Base-by-base conservation (phyloP, 805 yeast species). In the Kregervanrija delftensis region DNA sequence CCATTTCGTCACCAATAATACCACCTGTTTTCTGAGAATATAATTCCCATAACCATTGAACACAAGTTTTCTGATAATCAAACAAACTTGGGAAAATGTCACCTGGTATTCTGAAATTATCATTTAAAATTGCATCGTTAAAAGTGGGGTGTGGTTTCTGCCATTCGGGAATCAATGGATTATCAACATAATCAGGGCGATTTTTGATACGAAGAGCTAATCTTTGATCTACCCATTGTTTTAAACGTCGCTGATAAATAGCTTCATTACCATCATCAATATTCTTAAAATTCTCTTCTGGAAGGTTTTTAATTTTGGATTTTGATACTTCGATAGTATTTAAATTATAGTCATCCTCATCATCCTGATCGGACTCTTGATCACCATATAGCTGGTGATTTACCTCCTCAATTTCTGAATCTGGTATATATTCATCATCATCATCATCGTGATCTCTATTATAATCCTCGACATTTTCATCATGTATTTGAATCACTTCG, bases 1-100 rank as follows among this genome's bases (percentile, higher is more conserved):
- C 99, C 99, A 93, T 93, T 62, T 93, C 99, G 64, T 93, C 99
- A 22, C 98, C 97, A 35, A 93, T 74, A 16, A 93, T 93, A 0
- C 99, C 99, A 2, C 99, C 99, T 3, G 90, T 83, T 41, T 77
- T 79, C 61, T 93, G 98, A 15, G 79, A 73, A 56, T 86, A 83
- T n/a, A 93, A 68, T 58, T 93, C 99, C 83, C 95, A 90, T 2
- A 93, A 74, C 99, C 99, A 91, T 56, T 93, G 96, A 1, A 93
- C 97, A 49, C 98, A 88, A 0, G 98, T 93, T 56, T 86, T 86
- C 57, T 93, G 99, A 61, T 93, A 93, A 51, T 87, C 96, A 57
- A 93, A 93, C 11, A 93, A 66, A 4, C 88, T 74, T 0, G 93
- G 82, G 62, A 84, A 88, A 0, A 93, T 80, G 52, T 91, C 97